Conservation (phyloP, 1,284 basidiomycete genomes). For the Termitomyces sp. region DNA sequence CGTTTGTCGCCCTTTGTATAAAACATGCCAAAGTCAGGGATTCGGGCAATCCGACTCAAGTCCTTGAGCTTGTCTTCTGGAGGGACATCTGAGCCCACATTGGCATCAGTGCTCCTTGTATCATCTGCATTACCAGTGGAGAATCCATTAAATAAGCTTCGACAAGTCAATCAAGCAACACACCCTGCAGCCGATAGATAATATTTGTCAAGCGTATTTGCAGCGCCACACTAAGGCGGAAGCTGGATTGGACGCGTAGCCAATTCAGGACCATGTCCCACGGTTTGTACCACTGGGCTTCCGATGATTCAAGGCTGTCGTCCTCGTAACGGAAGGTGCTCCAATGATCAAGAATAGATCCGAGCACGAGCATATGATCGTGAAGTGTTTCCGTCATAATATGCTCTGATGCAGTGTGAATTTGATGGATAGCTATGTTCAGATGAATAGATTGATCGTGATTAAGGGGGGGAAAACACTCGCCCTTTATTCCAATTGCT, state of each 20-base stretch:
- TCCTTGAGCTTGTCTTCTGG: neutral
- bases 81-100: neutral
- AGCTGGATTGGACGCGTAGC: neutral
- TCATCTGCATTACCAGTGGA: neutral
- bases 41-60: neutral
- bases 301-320: neutral
- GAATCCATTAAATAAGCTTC: neutral
- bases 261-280: neutral
- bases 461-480: neutral
- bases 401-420: neutral
- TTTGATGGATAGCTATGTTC: neutral
- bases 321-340: neutral
- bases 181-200: neutral
- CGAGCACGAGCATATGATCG: neutral
- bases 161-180: neutral
- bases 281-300: neutral
- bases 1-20: neutral
- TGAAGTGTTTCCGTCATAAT: neutral
- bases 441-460: neutral
- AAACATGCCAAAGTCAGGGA: neutral
- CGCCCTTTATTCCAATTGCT: neutral
- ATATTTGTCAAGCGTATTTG: neutral
- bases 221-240: neutral
- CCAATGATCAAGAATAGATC: neutral
- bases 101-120: neutral